Conservation (phyloP, 2,329 filamentous ascomycete genomes). For the Zarea fungicola region DNA sequence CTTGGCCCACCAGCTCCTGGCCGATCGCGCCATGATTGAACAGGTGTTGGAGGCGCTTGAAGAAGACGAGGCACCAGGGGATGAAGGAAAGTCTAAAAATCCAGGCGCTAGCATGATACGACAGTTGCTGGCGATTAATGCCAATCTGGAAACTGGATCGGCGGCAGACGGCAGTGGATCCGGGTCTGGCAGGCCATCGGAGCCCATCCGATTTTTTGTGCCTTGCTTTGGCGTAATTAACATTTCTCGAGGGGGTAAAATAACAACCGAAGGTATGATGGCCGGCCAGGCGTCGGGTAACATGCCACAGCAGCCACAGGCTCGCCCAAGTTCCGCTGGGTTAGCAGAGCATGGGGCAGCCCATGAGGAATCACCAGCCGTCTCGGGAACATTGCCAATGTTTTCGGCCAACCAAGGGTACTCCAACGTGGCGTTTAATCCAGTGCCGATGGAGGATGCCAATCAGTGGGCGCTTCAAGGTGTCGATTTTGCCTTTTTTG, state of each 20-base stretch:
- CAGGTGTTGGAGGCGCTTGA: constrained; percentile 6
- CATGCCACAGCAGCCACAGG: neutral
- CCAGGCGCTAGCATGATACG: neutral
- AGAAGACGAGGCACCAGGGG: neutral
- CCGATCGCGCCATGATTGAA: constrained; percentile 14
- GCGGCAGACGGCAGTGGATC: neutral
- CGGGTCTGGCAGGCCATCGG: neutral
- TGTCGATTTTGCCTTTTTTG: constrained; percentile 1
- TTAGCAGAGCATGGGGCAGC: neutral
- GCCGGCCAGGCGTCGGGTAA: neutral
- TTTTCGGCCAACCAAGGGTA: neutral
- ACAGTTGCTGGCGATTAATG: neutral
- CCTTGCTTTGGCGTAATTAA: neutral
- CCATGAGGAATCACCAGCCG: no score
- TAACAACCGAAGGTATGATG: neutral
- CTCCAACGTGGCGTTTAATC: neutral
- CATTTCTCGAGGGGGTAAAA: neutral
- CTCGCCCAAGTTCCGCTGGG: neutral
- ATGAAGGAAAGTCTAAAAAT: neutral
- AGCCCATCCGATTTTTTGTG: neutral
- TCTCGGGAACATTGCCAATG: neutral
- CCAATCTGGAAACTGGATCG: neutral
- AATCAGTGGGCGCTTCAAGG: neutral
- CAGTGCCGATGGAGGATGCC: neutral
- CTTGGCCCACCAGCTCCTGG: constrained; percentile 13